A percentile compares a stretch with the other conserved stretches of the same genome.
Conservation (phyloP, 2,329 filamentous ascomycete species). For the Lachnellula willkommii region DNA sequence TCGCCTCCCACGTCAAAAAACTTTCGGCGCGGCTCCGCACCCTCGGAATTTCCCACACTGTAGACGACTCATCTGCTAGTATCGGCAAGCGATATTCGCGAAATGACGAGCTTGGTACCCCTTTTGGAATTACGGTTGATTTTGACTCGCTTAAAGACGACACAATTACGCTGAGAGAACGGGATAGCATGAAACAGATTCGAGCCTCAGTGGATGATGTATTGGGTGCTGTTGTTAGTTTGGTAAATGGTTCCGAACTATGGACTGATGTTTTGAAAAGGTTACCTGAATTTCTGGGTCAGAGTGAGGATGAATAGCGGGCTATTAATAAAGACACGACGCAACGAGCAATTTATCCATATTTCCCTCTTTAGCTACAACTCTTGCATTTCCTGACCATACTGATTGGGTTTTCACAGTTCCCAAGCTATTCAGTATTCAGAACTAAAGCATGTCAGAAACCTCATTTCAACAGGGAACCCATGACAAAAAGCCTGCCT, state of each 20-base stretch:
- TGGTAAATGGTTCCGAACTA: slow-evolving; percentile 47
- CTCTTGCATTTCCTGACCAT: no score
- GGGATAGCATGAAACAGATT: slow-evolving; percentile 87
- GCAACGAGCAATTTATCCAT: no score
- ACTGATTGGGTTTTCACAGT: no score
- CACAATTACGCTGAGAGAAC: slow-evolving; percentile 81
- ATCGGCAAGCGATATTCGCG: slow-evolving; percentile 94
- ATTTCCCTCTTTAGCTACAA: no score
- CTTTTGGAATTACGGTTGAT: slow-evolving; percentile 88
- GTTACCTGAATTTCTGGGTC: slow-evolving; percentile 78
- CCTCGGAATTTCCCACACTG: slow-evolving; percentile 71
- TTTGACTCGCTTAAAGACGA: slow-evolving; percentile 90
- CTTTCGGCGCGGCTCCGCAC: slow-evolving; percentile 72
- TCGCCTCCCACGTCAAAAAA: slow-evolving; percentile 67
- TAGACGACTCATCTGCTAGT: slow-evolving; percentile 84
- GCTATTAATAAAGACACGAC: no score
- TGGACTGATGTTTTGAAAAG: slow-evolving; percentile 68
- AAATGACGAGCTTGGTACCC: slow-evolving; percentile 93
- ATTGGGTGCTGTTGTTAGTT: slow-evolving; percentile 57
- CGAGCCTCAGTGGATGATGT: slow-evolving; percentile 77
- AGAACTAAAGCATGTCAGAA: no score
- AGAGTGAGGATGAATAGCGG: slow-evolving; percentile 43
- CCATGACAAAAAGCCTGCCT: no score
- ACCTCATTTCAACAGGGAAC: no score
- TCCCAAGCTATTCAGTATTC: no score